Evolutionary conservation across 495 filamentous ascomycete species (phyloP).

Genomic region (Apodospora peruviana): DNA sequence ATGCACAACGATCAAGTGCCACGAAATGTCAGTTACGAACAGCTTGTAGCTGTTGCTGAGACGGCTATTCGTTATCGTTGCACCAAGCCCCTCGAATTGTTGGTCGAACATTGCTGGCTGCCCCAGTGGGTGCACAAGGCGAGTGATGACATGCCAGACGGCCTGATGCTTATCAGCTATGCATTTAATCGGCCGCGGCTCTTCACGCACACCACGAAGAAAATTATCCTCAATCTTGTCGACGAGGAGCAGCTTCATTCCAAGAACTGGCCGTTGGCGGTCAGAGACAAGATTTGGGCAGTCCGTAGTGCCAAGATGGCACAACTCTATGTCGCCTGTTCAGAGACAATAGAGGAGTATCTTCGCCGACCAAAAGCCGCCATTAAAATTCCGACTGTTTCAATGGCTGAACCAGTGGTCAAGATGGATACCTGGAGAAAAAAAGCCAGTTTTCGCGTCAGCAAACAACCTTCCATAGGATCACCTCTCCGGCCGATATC

Average conservation of each 20-base stretch:
- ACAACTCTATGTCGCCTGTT: constrained; percentile 26
- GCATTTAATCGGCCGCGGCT: constrained; percentile 31
- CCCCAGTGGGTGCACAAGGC: constrained; percentile 34
- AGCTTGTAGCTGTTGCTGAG: constrained; percentile 37
- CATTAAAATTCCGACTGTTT: not conserved
- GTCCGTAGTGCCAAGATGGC: constrained; percentile 30
- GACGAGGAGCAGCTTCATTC: constrained; percentile 19
- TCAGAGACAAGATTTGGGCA: constrained; percentile 29
- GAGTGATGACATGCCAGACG: constrained; percentile 25
- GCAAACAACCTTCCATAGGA: not conserved
- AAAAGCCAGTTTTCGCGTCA: not conserved
- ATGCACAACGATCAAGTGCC: constrained; percentile 36
- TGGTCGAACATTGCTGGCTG: constrained; percentile 37
- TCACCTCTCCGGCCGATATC: not conserved
- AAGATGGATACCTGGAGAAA: not conserved
- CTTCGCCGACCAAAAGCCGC: constrained; percentile 2
- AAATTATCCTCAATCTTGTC: constrained; percentile 27
- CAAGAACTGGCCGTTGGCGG: constrained; percentile 22
- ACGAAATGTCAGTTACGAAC: constrained; percentile 25
- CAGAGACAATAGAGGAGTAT: constrained; percentile 23
- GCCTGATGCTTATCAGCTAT: constrained; percentile 34
- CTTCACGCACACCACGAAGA: constrained; percentile 32
- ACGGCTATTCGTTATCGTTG: constrained; percentile 33
- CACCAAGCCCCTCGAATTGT: constrained; percentile 30
- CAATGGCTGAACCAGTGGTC: not conserved